Base-by-base conservation (phyloP, 768 basidiomycete species). In the Dacryopinax primogenitus region DNA sequence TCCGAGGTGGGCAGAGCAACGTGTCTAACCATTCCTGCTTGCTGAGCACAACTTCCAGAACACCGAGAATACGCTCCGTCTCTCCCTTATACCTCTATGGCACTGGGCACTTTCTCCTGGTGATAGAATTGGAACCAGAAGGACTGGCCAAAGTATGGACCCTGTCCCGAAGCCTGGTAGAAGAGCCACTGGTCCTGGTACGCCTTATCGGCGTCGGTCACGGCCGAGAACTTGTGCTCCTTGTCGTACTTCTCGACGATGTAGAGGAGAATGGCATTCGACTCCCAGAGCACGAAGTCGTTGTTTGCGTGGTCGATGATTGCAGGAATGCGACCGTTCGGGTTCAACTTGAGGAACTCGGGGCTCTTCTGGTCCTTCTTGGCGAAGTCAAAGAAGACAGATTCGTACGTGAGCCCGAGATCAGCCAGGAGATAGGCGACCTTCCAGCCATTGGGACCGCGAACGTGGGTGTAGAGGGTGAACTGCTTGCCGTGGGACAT, bases 81-180 rank as follows among this genome's bases (percentile, higher is more conserved):
- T 70, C 69, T 33, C 67, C 64, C 34, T 66, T 62, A 62, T 69
- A 70, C 18, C 69, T 32, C 30, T 67, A 69, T 37, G 11, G 67
- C 68, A 16, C 62, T 64, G 16, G 68, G 66, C 23, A 69, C 21
- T 28, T 66, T 33, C 63, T 69, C 68, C 1, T 65, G 41, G 62
- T 69, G 68, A 47, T 30, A 65, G 41, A 37, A 64, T 28, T 58
- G 64, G 68, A 70, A 70, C 69, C 69, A 70, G 13, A 32, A 26
- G 26, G 1, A 26, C 37, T 64, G 26, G 18, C 66, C 66, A 44
- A 66, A 66, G 33, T 62, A 63, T n/a, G 63, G 63, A 4, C 66
- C 66, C 23, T 66, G 66, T 26, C 62, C 62, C 13, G 66, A 66
- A 1, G 63, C 66, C 41, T 66, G 66, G 44, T 44, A 66, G 63